Conservation (phyloP, 768 basidiomycete genomes). For the Naganishia friedmannii region DNA sequence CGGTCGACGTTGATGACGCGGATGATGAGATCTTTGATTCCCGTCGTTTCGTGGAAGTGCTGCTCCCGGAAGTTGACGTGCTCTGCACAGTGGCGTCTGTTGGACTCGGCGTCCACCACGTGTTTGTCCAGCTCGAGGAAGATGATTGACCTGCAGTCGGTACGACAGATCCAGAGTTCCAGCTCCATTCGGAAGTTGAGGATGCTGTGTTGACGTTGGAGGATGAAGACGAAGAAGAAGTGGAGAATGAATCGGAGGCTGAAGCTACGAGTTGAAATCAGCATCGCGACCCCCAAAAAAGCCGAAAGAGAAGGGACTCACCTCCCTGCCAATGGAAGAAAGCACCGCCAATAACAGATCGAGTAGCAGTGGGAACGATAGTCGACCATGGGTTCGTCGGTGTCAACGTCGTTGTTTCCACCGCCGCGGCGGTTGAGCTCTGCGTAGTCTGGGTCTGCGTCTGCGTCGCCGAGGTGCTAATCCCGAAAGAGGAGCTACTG, state of each 20-base stretch:
- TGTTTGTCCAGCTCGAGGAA: conserved; percentile 4
- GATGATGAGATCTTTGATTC: not conserved
- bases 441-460: not conserved
- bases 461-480: not conserved
- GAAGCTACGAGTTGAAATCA: not conserved
- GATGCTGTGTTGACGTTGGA: not conserved
- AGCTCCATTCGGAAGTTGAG: not conserved
- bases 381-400: conserved; percentile 13
- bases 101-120: conserved; percentile 5
- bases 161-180: not conserved
- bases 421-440: not conserved
- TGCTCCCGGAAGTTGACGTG: not conserved
- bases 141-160: not conserved
- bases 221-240: not conserved
- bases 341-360: not conserved
- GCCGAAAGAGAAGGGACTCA: not conserved
- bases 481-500: not conserved
- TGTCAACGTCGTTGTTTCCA: not conserved
- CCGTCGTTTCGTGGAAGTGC: not conserved
- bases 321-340: conserved; percentile 19
- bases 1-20: not conserved
- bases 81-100: not conserved
- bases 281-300: not conserved
- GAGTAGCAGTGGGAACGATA: not conserved
- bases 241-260: not conserved